These are phyloP conservation scores for Penicillium goetzii DNA, from an alignment of 495 filamentous ascomycete genomes.

Conservation along the genomic window DNA sequence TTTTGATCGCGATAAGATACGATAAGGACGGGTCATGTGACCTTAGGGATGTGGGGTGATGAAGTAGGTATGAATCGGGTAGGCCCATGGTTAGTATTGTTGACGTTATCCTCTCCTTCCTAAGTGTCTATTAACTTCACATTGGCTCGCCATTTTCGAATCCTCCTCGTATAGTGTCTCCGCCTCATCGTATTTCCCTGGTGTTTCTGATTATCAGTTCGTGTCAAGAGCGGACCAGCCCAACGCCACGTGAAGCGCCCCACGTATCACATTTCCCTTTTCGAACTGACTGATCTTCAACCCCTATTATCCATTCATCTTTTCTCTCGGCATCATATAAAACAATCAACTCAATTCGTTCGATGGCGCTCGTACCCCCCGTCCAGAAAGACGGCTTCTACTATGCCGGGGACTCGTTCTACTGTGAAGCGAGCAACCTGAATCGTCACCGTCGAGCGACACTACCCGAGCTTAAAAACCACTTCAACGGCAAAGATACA, in stretches of 20 bases:
- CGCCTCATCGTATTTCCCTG: not conserved
- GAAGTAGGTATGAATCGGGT: too few species aligned
- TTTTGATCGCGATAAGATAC: constrained; percentile 8
- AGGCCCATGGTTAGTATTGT: too few species aligned
- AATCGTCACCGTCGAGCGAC: constrained; percentile 1
- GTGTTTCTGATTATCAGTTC: not conserved
- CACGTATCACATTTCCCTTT: not conserved
- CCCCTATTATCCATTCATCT: not conserved
- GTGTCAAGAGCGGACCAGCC: not conserved
- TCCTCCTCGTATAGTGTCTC: not conserved
- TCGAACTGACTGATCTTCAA: not conserved
- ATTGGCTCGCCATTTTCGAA: not conserved
- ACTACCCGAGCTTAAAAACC: not conserved
- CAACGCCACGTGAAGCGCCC: not conserved
- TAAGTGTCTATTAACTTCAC: not conserved
- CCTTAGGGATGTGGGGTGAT: too few species aligned
- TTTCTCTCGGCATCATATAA: not conserved
- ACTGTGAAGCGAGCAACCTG: not conserved
- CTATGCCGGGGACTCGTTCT: not conserved
- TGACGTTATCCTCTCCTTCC: not conserved
- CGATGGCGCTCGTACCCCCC: not conserved
- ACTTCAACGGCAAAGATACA: not conserved
- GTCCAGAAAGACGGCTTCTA: constrained; percentile 1
- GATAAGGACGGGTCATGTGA: not conserved
- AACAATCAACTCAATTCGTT: not conserved